Percentiles rank a stretch among this genome's conserved stretches.
Conservation (phyloP, 768 basidiomycete species). For the Lactarius psammicola region DNA sequence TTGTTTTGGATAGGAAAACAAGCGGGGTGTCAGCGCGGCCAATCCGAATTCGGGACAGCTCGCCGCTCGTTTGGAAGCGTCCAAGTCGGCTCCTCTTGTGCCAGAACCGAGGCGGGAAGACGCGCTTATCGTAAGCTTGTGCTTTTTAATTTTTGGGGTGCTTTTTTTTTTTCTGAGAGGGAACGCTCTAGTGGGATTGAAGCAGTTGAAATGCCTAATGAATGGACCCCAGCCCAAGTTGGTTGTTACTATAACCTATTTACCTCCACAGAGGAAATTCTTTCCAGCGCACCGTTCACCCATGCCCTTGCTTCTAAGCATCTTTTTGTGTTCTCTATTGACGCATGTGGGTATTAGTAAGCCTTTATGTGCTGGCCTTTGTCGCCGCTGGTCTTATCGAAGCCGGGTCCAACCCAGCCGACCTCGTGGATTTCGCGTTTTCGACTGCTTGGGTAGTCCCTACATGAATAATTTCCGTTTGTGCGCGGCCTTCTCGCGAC, state of each 20-base stretch:
- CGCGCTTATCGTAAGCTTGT: slow-evolving; percentile 45
- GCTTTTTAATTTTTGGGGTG: slow-evolving; percentile 23
- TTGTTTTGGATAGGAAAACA: slow-evolving; percentile 36
- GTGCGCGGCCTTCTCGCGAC: not conserved
- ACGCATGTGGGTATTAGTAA: slow-evolving; percentile 21
- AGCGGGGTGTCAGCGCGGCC: slow-evolving; percentile 43
- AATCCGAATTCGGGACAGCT: slow-evolving; percentile 49
- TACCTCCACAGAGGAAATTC: slow-evolving; percentile 20
- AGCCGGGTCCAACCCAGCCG: slow-evolving; percentile 1
- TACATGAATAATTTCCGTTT: slow-evolving; percentile 19
- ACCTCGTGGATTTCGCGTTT: slow-evolving; percentile 27
- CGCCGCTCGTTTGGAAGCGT: slow-evolving; percentile 43
- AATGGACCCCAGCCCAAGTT: not conserved
- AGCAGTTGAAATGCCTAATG: slow-evolving; percentile 18
- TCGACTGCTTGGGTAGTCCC: not conserved
- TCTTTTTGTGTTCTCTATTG: slow-evolving; percentile 19
- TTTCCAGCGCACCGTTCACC: slow-evolving; percentile 13
- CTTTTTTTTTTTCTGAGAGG: slow-evolving; percentile 33
- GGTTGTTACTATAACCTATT: slow-evolving; percentile 18
- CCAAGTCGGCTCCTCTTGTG: slow-evolving; percentile 38
- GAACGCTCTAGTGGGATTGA: slow-evolving; percentile 46
- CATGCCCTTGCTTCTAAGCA: slow-evolving; percentile 10
- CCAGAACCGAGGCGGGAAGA: slow-evolving; percentile 44
- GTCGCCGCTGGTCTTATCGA: slow-evolving; percentile 12
- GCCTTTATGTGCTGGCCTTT: slow-evolving; percentile 12